Evolutionary conservation across 257 asterid species (phyloP).

Genomic region (Henckelia pumila): DNA sequence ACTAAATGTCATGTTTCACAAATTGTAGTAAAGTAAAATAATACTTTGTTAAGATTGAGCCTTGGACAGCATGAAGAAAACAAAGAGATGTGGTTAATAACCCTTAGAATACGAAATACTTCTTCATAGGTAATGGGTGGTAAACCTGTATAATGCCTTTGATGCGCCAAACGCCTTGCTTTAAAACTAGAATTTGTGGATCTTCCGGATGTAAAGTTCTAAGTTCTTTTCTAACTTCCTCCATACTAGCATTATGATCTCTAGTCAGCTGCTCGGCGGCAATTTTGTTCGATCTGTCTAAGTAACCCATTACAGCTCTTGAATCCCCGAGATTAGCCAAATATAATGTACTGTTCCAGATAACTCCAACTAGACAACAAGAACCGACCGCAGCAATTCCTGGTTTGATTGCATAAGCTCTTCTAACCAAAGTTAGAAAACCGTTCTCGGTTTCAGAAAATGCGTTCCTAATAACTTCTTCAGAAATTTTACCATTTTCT

Average conservation of each 20-base stretch:
- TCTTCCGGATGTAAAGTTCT: slow-evolving; percentile 63
- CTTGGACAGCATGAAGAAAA: not conserved
- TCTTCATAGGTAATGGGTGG: not conserved
- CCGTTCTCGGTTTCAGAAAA: slow-evolving; percentile 65
- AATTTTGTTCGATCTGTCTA: slow-evolving; percentile 43
- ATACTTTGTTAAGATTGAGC: not conserved
- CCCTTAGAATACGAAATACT: not conserved
- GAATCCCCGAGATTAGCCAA: slow-evolving; percentile 84
- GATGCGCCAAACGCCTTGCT: slow-evolving; percentile 67
- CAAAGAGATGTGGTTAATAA: not conserved
- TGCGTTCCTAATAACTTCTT: slow-evolving; percentile 50
- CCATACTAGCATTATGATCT: slow-evolving; percentile 68
- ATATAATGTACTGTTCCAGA: slow-evolving; percentile 56
- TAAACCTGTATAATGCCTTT: slow-evolving; percentile 88
- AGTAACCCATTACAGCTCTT: slow-evolving; percentile 73
- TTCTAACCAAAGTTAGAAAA: slow-evolving; percentile 48
- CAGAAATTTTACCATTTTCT: slow-evolving; percentile 54
- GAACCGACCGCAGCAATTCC: slow-evolving; percentile 60
- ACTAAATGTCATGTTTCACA: not conserved
- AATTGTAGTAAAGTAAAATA: not conserved
- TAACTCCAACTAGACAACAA: slow-evolving; percentile 80
- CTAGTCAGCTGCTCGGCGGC: slow-evolving; percentile 67
- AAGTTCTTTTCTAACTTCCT: slow-evolving; percentile 71
- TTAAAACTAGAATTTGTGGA: slow-evolving; percentile 46
- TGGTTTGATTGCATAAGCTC: slow-evolving; percentile 42